Evolutionary conservation across 495 filamentous ascomycete species (phyloP).

Genomic region (Penicillium fimorum): DNA sequence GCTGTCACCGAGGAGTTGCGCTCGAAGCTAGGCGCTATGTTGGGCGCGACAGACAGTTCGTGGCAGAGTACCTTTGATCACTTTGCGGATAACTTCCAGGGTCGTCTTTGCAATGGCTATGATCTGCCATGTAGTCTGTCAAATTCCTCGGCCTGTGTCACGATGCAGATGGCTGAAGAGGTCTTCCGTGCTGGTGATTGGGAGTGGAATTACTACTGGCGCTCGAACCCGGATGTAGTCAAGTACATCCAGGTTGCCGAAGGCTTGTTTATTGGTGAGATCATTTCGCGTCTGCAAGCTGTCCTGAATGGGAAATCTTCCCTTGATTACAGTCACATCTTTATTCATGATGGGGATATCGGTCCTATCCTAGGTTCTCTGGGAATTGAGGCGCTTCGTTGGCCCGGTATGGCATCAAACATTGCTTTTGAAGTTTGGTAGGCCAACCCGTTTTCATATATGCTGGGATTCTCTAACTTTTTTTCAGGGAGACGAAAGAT

Average conservation of each 20-base stretch:
- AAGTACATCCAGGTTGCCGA: conserved; percentile 43
- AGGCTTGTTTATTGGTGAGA: conserved; percentile 43
- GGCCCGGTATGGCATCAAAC: conserved; percentile 34
- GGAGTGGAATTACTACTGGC: conserved; percentile 50
- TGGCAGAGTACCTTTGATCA: conserved; percentile 45
- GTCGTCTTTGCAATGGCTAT: conserved; percentile 45
- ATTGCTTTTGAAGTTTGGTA: conserved; percentile 34
- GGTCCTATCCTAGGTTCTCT: conserved; percentile 31
- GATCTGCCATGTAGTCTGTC: conserved; percentile 34
- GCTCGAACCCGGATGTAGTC: conserved; percentile 33
- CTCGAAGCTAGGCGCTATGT: conserved; percentile 33
- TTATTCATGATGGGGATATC: conserved; percentile 34
- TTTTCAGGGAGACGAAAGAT: conserved; percentile 15
- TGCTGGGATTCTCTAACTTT: background rate
- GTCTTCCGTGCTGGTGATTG: conserved; percentile 48
- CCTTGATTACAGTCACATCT: conserved; percentile 33
- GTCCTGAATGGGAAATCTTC: conserved; percentile 23
- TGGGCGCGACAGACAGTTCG: conserved; percentile 30
- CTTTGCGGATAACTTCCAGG: conserved; percentile 48
- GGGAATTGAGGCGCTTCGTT: conserved; percentile 30
- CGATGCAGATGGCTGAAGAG: conserved; percentile 32
- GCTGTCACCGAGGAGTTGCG: conserved; percentile 34
- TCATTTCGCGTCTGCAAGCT: conserved; percentile 36
- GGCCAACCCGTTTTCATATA: conserved; percentile 43
- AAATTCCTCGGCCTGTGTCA: conserved; percentile 35